These are phyloP conservation scores for Yarrowia sp. DNA, from an alignment of 805 yeast genomes.

Conservation along the genomic window DNA sequence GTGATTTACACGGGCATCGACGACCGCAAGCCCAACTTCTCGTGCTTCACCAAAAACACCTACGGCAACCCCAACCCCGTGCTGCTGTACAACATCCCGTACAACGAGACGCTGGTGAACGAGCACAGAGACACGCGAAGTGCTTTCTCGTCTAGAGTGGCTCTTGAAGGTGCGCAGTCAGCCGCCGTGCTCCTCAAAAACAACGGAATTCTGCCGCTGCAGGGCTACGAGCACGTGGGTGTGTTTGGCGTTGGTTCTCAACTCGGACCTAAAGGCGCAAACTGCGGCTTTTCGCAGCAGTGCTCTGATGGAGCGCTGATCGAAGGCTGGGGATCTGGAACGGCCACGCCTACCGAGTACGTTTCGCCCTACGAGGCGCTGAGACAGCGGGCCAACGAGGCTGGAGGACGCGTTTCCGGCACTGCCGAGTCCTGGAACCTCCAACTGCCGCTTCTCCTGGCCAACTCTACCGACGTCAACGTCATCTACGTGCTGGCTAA, in stretches of 20 bases:
- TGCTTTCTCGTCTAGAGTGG: not conserved
- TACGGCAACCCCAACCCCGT: not conserved
- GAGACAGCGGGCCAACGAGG: slow-evolving; percentile 43
- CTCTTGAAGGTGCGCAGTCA: not conserved
- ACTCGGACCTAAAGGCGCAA: slow-evolving; percentile 50
- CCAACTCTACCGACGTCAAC: slow-evolving; percentile 45
- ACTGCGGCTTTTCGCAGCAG: slow-evolving; percentile 50
- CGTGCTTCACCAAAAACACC: not conserved
- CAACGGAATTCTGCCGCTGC: slow-evolving; percentile 52
- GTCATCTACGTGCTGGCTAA: slow-evolving; percentile 53
- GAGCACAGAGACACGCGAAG: not conserved
- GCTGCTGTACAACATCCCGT: not conserved
- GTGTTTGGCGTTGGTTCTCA: slow-evolving; percentile 45
- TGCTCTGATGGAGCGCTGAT: slow-evolving; percentile 54
- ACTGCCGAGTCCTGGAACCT: not conserved
- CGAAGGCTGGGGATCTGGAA: slow-evolving; percentile 66
- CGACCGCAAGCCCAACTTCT: not conserved
- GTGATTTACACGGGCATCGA: not conserved
- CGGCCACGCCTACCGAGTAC: slow-evolving; percentile 54
- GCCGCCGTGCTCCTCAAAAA: slow-evolving; percentile 46
- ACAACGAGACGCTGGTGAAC: not conserved
- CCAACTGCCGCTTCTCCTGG: not conserved
- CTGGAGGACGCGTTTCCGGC: not conserved
- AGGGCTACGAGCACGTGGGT: slow-evolving; percentile 42
- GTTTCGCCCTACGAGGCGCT: slow-evolving; percentile 60